Base-by-base conservation (phyloP, 108 stramenopile genomes). In the Conticribra weissflogii region DNA sequence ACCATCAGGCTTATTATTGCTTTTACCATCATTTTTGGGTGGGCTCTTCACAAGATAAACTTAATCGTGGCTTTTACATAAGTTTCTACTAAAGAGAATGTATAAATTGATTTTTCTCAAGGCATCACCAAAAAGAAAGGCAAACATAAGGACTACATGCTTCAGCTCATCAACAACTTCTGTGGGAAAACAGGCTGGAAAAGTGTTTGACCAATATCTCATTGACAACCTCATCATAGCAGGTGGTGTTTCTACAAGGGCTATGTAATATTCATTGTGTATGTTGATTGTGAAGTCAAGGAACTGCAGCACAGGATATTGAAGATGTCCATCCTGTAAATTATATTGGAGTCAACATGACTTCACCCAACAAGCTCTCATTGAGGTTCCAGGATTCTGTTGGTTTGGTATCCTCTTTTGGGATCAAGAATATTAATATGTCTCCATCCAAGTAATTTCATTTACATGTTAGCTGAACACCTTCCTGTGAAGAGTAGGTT, bases 131-230 rank as follows among this genome's bases (percentile, higher is more conserved):
- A 30, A 2, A 57, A 52, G n/a, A 9, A 33, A 18, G 59, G 51
- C 3, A 59, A 76, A 14, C 36, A 48, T 27, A 45, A 62, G 32
- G 55, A 59, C 27, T n/a, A 36, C 0, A 32, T 74, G 0, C 47
- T 66, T 2, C 45, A 63, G 2, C 41, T 66, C 0, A 14, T 57
- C 16, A 29, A 41, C 1, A 78, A 83, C 34, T 12, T 81, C 1
- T 83, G 79, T 63, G 81, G 85, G 0, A 66, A 81, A 79, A 28
- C 71, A 78, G 27, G 81, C 82, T n/a, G 75, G 82, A 0, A 3
- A 72, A 34, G 63, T 79, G 23, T 86, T 79, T 79, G 68, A 81
- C 46, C 19, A 71, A 36, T 59, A 73, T 41, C 44, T 85, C 8
- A 46, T 64, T n/a, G 1, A 28, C 48, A 0, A 52, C 79, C 45